phyloP scores from a whole-genome alignment of 805 yeast species.

The Cyberlindnera americana region DNA sequence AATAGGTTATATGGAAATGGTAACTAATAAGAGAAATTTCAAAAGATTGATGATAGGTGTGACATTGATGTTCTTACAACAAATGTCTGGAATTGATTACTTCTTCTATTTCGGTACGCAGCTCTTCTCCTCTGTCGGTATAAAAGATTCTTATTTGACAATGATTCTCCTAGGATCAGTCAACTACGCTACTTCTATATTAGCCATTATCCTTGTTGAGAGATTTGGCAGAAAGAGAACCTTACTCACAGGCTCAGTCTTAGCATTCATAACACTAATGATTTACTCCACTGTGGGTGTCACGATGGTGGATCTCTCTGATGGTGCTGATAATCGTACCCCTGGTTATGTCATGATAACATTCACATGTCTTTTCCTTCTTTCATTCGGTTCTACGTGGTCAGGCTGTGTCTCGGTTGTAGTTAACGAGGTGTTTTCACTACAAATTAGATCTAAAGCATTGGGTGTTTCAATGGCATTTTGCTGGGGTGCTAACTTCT shows the following conservation, averaged over 20 bases:
- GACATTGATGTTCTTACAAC: slow-evolving; percentile 55
- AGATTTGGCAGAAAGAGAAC: slow-evolving; percentile 43
- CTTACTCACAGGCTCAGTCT: slow-evolving; percentile 37
- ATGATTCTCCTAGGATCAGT: slow-evolving; percentile 52
- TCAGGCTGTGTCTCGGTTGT: slow-evolving; percentile 49
- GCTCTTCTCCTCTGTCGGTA: slow-evolving; percentile 50
- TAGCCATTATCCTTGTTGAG: slow-evolving; percentile 47
- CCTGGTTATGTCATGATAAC: slow-evolving; percentile 54
- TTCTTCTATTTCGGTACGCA: slow-evolving; percentile 65
- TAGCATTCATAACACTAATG: slow-evolving; percentile 50
- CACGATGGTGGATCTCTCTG: slow-evolving; percentile 32
- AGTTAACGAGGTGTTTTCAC: slow-evolving; percentile 46
- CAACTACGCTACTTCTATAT: slow-evolving; percentile 48
- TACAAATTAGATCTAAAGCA: slow-evolving; percentile 58
- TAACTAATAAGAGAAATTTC: slow-evolving; percentile 23
- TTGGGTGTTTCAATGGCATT: slow-evolving; percentile 55
- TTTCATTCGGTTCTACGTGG: slow-evolving; percentile 54
- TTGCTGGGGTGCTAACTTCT: slow-evolving; percentile 48
- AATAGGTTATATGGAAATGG: slow-evolving; percentile 47
- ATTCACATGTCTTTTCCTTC: slow-evolving; percentile 49
- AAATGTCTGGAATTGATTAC: slow-evolving; percentile 63
- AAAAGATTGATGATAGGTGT: slow-evolving; percentile 51
- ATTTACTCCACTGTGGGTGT: slow-evolving; percentile 48
- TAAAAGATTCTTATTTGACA: slow-evolving; percentile 51
- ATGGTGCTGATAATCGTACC: slow-evolving; percentile 27